Conservation (phyloP, 169 alveolate genomes). For the Plasmodium vinckei region DNA sequence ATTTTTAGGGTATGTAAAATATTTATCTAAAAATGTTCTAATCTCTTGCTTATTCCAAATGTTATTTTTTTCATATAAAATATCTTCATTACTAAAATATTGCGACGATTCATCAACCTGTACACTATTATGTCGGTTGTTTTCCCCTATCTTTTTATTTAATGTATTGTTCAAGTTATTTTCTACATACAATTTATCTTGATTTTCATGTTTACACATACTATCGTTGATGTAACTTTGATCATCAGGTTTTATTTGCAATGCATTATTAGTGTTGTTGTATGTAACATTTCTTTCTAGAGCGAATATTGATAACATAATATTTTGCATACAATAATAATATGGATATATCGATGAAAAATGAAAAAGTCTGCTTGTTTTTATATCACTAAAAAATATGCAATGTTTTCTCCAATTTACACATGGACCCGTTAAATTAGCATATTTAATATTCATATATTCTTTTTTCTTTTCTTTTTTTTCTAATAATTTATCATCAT, state of each 20-base stretch:
- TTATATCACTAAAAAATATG: constrained; percentile 43
- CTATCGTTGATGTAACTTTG: not conserved
- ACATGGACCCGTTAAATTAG: constrained; percentile 83
- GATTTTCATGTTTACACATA: not conserved
- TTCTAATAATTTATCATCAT: constrained; percentile 68
- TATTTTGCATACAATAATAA: constrained; percentile 39
- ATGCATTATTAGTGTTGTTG: constrained; percentile 24
- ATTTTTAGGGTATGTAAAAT: constrained; percentile 90
- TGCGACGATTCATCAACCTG: constrained; percentile 60
- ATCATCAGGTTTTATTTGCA: not conserved
- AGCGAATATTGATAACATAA: constrained; percentile 35
- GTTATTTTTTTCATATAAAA: constrained; percentile 74
- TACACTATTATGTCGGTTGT: not conserved
- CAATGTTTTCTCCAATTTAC: constrained; percentile 82
- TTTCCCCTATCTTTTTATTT: not conserved
- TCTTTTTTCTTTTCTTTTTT: constrained; percentile 79
- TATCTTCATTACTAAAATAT: constrained; percentile 73
- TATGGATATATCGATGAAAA: constrained; percentile 25
- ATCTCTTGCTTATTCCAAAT: constrained; percentile 89
- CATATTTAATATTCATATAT: constrained; percentile 83
- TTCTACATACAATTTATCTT: no score
- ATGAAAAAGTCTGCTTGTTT: constrained; percentile 27
- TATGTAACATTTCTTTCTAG: constrained; percentile 61
- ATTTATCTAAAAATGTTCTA: constrained; percentile 87
- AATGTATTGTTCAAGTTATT: not conserved